These are phyloP conservation scores for Penicillium brevicompactum DNA, from an alignment of 2,329 filamentous ascomycete genomes.

Conservation along the genomic window DNA sequence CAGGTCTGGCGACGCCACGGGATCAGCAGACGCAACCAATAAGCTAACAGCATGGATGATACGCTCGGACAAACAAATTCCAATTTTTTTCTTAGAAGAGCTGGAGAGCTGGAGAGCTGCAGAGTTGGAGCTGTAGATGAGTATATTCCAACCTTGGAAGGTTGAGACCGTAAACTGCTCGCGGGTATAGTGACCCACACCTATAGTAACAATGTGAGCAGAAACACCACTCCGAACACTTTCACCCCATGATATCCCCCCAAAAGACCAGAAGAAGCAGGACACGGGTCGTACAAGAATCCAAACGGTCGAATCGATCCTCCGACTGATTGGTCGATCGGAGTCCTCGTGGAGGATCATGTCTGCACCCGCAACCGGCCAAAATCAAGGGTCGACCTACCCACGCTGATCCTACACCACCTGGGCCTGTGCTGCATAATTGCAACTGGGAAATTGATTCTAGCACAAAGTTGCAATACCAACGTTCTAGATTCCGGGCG, in stretches of 20 bases:
- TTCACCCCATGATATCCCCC: too few relatives aligned
- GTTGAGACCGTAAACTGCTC: too few relatives aligned
- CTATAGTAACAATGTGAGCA: too few relatives aligned
- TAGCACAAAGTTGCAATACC: background rate
- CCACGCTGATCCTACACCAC: slow-evolving; percentile 12
- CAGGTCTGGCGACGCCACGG: slow-evolving; percentile 3
- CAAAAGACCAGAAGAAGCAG: too few relatives aligned
- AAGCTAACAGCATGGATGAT: background rate
- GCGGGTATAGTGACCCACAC: too few relatives aligned
- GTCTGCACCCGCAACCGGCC: slow-evolving; percentile 3
- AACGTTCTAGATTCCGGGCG: background rate
- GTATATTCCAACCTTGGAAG: too few relatives aligned
- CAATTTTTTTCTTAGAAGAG: too few relatives aligned
- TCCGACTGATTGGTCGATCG: background rate
- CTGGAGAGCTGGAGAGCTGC: too few relatives aligned
- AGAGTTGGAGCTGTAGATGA: too few relatives aligned
- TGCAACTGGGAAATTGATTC: background rate
- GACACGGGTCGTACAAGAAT: too few relatives aligned
- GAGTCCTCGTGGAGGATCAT: background rate
- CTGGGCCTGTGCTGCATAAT: background rate
- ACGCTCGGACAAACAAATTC: too few relatives aligned
- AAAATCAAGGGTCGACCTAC: slow-evolving; percentile 12
- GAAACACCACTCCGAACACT: too few relatives aligned
- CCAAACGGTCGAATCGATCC: background rate
- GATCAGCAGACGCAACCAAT: slow-evolving; percentile 10